Base-by-base conservation (phyloP, 345 rosid species). In the Acer yangbiense region DNA sequence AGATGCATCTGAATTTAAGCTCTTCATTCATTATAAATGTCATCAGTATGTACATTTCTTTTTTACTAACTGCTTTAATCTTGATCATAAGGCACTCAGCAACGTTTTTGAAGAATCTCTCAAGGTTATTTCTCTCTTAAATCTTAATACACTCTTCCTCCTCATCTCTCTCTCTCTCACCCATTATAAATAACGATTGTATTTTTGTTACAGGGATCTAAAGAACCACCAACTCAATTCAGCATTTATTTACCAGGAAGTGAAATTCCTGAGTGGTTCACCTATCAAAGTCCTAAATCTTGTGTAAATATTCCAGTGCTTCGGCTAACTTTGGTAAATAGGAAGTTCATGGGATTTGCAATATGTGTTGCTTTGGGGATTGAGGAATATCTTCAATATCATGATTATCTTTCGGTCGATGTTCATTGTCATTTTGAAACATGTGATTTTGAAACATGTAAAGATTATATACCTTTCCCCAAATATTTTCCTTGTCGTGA, bases 321-420 rank as follows among this genome's bases (percentile, higher is more conserved):
- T 32, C 6, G 39, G 39, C 39, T 4, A 4, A 3, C 39, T 32
- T 32, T 32, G 6, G 6, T 32, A 32, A 32, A 32, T 4, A 32
- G 39, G 39, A 32, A 3, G 6, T 32, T 3, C 39, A 32, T 0
- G 39, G 39, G 39, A 32, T 32, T 32, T 32, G 39, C 39, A 32
- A 32, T 32, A 32, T 32, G 39, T 32, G 39, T 0, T 32, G 39
- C 4, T 32, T 32, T 32, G 6, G 39, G 6, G 39, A 32, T 4
- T 32, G 6, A 32, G 39, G 39, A 32, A 32, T 32, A 32, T 32
- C 0, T 4, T 32, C 6, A 4, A 0, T 4, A 0, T 32, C 4
- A 3, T 2, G 35, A 3, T 32, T 32, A 0, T 32, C 39, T 32
- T 6, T 0, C n/a, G n/a, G n/a, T n/a, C n/a, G n/a, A 0, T 3